Conservation (phyloP, 768 basidiomycete species). For the Phylloporus scabripes region DNA sequence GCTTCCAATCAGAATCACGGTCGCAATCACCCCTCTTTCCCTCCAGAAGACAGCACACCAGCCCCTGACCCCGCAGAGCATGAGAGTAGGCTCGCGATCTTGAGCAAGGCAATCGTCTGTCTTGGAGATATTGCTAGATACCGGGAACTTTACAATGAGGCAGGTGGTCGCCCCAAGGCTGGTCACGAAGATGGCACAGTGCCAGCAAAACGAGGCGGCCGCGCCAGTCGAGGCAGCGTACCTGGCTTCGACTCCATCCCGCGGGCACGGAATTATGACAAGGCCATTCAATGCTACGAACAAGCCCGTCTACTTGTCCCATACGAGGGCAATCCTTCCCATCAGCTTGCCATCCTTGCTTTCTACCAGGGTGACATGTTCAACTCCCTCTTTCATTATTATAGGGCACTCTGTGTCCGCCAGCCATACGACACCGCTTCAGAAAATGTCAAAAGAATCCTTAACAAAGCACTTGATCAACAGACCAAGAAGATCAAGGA, state of each 20-base stretch:
- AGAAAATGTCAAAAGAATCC: conserved; percentile 74
- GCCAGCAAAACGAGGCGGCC: conserved; percentile 35
- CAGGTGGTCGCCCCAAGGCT: conserved; percentile 55
- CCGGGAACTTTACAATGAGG: conserved; percentile 82
- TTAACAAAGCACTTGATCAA: conserved; percentile 60
- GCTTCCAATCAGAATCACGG: conserved; percentile 29
- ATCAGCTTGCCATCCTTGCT: conserved; percentile 91
- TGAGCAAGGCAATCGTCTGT: conserved; percentile 86
- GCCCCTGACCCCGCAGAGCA: conserved; percentile 33
- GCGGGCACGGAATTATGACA: conserved; percentile 63
- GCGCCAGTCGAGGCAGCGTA: conserved; percentile 46
- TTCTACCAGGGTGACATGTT: conserved; percentile 84
- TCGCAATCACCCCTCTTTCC: conserved; percentile 62
- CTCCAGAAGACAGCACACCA: conserved; percentile 47
- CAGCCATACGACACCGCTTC: conserved; percentile 83
- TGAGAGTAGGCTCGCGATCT: conserved; percentile 60
- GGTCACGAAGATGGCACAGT: conserved; percentile 57
- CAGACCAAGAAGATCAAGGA: conserved; percentile 46
- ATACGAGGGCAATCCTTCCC: conserved; percentile 88
- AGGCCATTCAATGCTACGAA: conserved; percentile 77
- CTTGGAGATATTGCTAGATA: conserved; percentile 95
- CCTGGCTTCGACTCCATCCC: conserved; percentile 40
- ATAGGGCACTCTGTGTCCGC: conserved; percentile 82
- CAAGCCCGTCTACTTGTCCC: conserved; percentile 80
- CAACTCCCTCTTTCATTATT: conserved; percentile 76